Conservation (phyloP, 257 asterid genomes). For the Solanum chaucha region DNA sequence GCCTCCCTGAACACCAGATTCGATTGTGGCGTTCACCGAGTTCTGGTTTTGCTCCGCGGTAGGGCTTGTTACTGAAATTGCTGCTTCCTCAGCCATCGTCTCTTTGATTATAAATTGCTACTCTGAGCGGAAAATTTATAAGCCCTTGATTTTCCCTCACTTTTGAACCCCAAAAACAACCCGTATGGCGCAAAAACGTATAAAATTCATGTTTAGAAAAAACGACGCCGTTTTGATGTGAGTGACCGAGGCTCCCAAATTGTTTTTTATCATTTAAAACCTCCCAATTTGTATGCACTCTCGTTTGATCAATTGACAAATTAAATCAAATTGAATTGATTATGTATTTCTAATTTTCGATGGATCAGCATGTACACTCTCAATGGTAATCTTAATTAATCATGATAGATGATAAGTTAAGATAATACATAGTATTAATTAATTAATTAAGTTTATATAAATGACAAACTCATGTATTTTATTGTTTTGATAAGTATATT, state of each 20-base stretch:
- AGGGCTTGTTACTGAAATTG: constrained; percentile 21
- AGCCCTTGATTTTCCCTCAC: neutral
- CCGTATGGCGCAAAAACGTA: constrained; percentile 15
- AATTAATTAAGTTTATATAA: neutral
- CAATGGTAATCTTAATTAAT: neutral
- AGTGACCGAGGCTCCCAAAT: neutral
- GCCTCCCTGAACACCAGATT: constrained; percentile 27
- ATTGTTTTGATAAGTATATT: neutral
- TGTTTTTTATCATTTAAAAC: neutral
- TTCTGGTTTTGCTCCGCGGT: constrained; percentile 26
- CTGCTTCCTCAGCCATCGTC: constrained; percentile 49
- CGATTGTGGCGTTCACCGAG: constrained; percentile 53
- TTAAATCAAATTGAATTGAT: too few relatives aligned
- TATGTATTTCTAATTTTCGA: too few relatives aligned
- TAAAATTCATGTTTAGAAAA: neutral
- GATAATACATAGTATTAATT: neutral
- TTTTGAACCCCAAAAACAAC: neutral
- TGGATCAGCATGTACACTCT: too few relatives aligned
- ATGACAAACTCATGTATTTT: neutral
- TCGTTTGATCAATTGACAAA: too few relatives aligned
- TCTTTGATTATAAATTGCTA: neutral
- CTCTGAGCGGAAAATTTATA: neutral
- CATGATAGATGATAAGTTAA: neutral
- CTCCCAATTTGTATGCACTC: neutral
- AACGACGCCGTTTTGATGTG: neutral